Conservation (phyloP, 1,284 basidiomycete genomes). For the Ustilago lituana region DNA sequence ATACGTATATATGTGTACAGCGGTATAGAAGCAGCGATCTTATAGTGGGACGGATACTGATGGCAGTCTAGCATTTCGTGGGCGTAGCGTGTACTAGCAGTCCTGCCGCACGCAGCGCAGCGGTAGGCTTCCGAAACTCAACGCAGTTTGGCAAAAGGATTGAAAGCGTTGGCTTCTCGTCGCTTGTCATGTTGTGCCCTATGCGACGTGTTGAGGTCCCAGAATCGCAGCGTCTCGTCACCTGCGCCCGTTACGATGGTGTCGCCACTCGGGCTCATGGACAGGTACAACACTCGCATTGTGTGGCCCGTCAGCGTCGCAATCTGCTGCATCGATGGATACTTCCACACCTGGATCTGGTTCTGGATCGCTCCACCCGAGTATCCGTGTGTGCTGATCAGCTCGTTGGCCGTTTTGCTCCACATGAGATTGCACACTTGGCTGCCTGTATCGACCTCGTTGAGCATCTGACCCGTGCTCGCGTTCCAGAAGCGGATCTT, state of each 20-base stretch:
- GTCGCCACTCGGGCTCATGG: conserved; percentile 95
- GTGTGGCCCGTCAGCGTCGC: conserved; percentile 94
- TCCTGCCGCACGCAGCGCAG: no score
- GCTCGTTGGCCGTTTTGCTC: conserved; percentile 91
- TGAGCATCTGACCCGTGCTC: conserved; percentile 80
- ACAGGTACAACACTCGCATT: conserved; percentile 85
- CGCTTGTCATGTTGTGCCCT: conserved; percentile 45
- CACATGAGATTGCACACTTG: conserved; percentile 93
- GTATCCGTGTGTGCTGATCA: conserved; percentile 97
- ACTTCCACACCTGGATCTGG: conserved; percentile 98
- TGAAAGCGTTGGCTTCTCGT: conserved; percentile 51
- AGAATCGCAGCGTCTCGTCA: conserved; percentile 93
- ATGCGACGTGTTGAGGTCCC: conserved; percentile 71
- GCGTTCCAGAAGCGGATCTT: conserved; percentile 99
- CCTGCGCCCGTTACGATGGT: conserved; percentile 98
- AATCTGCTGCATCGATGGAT: conserved; percentile 77
- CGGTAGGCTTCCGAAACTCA: no score
- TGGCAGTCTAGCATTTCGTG: no score
- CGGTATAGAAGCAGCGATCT: no score
- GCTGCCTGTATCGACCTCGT: conserved; percentile 64
- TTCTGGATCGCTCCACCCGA: conserved; percentile 92
- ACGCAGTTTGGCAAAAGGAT: conserved; percentile 63
- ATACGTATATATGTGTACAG: no score
- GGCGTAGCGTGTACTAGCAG: no score
- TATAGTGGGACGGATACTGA: no score